A percentile compares a stretch with the other conserved stretches of the same genome.
phyloP scores from a whole-genome alignment of 2,329 filamentous ascomycete species.

The Pseudogymnoascus sp. region DNA sequence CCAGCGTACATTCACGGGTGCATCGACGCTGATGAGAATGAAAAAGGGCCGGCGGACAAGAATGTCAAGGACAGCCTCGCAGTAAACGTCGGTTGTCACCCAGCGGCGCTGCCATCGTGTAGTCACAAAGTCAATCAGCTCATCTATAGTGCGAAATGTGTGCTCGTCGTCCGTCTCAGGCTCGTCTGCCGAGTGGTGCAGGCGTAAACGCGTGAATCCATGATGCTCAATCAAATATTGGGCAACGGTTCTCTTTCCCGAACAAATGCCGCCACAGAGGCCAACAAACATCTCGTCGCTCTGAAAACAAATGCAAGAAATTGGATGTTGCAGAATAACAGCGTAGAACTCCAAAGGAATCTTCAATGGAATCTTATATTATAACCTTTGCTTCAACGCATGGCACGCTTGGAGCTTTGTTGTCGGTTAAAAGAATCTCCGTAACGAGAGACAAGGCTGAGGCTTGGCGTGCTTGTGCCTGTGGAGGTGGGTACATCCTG shows the following conservation, averaged over 20 bases:
- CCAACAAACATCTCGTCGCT: slow-evolving; percentile 60
- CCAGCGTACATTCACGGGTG: slow-evolving; percentile 79
- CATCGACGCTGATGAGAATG: slow-evolving; percentile 84
- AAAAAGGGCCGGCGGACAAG: slow-evolving; percentile 83
- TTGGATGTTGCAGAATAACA: not conserved
- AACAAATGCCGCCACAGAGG: slow-evolving; percentile 79
- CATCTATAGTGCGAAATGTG: slow-evolving; percentile 54
- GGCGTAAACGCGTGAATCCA: slow-evolving; percentile 66
- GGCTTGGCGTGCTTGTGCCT: slow-evolving; percentile 7
- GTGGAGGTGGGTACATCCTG: not conserved
- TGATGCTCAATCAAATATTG: slow-evolving; percentile 80
- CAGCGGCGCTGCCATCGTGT: slow-evolving; percentile 74
- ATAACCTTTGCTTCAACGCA: not conserved
- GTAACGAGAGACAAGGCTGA: slow-evolving; percentile 1
- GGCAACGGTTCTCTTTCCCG: slow-evolving; percentile 85
- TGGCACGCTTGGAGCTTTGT: not conserved
- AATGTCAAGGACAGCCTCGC: slow-evolving; percentile 64
- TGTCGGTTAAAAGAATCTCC: not conserved
- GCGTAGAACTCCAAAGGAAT: not conserved
- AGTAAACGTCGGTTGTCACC: slow-evolving; percentile 78
- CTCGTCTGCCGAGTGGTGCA: slow-evolving; percentile 33
- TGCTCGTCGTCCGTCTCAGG: slow-evolving; percentile 18
- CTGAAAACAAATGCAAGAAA: not conserved
- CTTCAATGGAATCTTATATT: not conserved
- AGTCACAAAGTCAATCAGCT: slow-evolving; percentile 78